Evolutionary conservation across 345 rosid species (phyloP), one percentile per base, ranked within the genome.

Genomic region (Hibiscus trionum): DNA sequence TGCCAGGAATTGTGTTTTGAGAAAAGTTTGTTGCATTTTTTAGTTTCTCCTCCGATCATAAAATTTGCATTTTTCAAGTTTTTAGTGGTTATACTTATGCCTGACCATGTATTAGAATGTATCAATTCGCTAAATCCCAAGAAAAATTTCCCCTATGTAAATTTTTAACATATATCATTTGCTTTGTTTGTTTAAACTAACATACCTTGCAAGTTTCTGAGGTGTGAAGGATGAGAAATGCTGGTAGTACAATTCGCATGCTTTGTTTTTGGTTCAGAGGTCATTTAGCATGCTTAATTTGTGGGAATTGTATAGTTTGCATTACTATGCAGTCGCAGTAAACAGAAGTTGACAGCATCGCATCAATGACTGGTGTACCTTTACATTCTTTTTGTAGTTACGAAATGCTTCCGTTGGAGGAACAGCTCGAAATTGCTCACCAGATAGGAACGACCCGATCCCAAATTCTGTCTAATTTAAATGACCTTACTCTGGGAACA

Each of bases 391-490:
- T 72, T 69, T 81, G 87, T 86, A 95, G 99, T 78, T 95, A 86
- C 53, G 97, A 92, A 84, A 91, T 89, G 94, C 90, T 95, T 57
- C 88, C 90, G 10, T 73, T 89, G 85, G 99, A 92, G 77, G 92
- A 92, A 77, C 98, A 95, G 70, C 85, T 88, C 58, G 94, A 88
- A 72, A 88, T 95, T 49, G 96, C 97, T 31, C 80, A 85, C 55
- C 99, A 95, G 88, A 83, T 85, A 66, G 91, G 97, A 66, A 92
- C 99, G 19, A 90, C 94, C 19, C 89, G 99, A 7, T 76, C 88
- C n/a, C 93, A 89, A 63, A 85, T 95, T 66, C 84, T 95, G 58
- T 75, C 92, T 10, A 90, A 89, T 78, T 78, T 92, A 77, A 90
- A 88, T 66, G 94, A 95, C 60, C 93, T 95, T 69, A 76, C 92